Base-by-base conservation (phyloP, 1,284 basidiomycete genomes). In the Melanopsichium pennsylvanicum region DNA sequence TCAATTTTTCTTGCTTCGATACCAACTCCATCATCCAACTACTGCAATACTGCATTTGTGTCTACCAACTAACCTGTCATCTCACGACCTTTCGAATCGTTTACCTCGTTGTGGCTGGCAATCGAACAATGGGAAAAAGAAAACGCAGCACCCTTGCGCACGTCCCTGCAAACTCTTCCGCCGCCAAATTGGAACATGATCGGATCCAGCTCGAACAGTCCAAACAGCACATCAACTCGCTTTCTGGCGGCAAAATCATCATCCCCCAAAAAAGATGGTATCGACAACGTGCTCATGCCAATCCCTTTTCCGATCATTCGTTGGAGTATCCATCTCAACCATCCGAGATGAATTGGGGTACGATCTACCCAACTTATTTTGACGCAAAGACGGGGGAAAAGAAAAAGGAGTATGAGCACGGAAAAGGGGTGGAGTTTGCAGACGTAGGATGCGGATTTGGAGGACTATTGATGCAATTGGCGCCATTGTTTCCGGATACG, bases 401-500 rank as follows among this genome's bases (percentile, higher is more conserved):
- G 41, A 52, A 57, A 29, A 16, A 33, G 19, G 34, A 36, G 32
- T 26, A 40, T 12, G 18, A 40, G 12, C 19, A 31, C 18, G 18
- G 49, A 23, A 88, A 88, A 79, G 46, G 45, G 22, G 94, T 96
- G 31, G 93, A 95, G 82, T 96, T 95, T 79, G 95, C 92, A 3
- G 96, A 99, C 82, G 88, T 99, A 19, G 96, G 96, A 0, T 99
- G 96, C 81, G 96, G 96, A 33, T 99, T 98, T 78, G 96, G 96
- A 15, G 96, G 96, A 7, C 86, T 99, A 35, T 84, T 97, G 56
- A 91, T 96, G 76, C 85, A 90, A 8, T 87, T 99, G 21, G 93
- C 94, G 0, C 93, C 94, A 5, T 83, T 92, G 52, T 97, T 90
- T 81, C 96, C 96, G 11, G 88, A 96, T 62, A 92, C 87, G 0